Evolutionary conservation across 139 green algal genomes (phyloP).

Genomic region (Zygnema cylindricum): DNA sequence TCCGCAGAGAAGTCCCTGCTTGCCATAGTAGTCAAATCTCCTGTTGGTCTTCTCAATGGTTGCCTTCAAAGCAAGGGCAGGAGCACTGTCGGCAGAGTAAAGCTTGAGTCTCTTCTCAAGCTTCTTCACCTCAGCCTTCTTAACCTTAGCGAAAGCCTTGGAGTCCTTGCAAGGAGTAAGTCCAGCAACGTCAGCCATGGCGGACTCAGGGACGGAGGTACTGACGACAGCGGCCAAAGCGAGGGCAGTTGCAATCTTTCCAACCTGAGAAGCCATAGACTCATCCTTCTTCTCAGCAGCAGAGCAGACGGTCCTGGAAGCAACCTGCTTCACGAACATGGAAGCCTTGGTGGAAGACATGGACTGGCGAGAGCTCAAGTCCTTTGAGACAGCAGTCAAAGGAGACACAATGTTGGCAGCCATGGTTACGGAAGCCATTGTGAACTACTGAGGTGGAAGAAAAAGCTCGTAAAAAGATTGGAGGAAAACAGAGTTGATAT

Average conservation of each 20-base stretch:
- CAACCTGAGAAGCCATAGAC: slow-evolving; percentile 38
- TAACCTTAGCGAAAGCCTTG: slow-evolving; percentile 91
- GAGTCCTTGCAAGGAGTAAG: slow-evolving; percentile 92
- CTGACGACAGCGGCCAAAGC: slow-evolving; percentile 57
- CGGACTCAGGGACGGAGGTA: slow-evolving; percentile 65
- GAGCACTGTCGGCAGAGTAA: slow-evolving; percentile 49
- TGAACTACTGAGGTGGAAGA: slow-evolving; percentile 73
- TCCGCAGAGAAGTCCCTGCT: slow-evolving; percentile 93
- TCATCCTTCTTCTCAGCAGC: slow-evolving; percentile 47
- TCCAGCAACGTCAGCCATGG: slow-evolving; percentile 93
- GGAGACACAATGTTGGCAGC: slow-evolving; percentile 7
- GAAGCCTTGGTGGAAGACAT: slow-evolving; percentile 49
- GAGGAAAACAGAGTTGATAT: no score
- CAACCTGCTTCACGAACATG: slow-evolving; percentile 44
- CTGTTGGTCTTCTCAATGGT: slow-evolving; percentile 93
- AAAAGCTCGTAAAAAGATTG: no score
- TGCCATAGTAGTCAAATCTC: slow-evolving; percentile 92
- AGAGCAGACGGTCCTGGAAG: slow-evolving; percentile 50
- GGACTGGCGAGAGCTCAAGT: slow-evolving; percentile 71
- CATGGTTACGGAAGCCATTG: slow-evolving; percentile 31
- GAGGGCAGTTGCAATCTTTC: slow-evolving; percentile 57
- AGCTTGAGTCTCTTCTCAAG: slow-evolving; percentile 84
- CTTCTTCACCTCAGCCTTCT: slow-evolving; percentile 93
- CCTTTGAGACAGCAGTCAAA: slow-evolving; percentile 63
- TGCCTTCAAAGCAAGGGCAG: slow-evolving; percentile 78